Evolutionary conservation across 768 basidiomycete species (phyloP).

Genomic region (Pisolithus orientalis): DNA sequence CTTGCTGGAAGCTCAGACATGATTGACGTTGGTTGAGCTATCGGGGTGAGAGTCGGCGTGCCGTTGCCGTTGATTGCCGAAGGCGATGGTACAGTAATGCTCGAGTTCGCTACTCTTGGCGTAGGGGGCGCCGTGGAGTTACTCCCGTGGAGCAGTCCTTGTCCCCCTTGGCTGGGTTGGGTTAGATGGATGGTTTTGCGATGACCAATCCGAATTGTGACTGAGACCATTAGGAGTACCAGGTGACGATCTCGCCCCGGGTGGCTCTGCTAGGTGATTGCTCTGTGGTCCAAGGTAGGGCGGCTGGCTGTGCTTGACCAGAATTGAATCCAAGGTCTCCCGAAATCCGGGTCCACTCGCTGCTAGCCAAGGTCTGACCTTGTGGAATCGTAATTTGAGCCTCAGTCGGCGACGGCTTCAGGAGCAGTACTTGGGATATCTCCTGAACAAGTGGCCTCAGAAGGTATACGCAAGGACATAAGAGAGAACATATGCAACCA

Average conservation of each 20-base stretch:
- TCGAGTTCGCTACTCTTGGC: constrained; percentile 27
- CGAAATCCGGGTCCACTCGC: constrained; percentile 34
- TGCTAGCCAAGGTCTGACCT: no score
- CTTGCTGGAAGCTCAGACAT: constrained; percentile 20
- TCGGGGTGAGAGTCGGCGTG: constrained; percentile 24
- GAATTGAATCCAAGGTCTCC: constrained; percentile 38
- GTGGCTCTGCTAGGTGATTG: constrained; percentile 28
- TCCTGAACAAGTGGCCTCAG: no score
- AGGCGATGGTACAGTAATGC: constrained; percentile 34
- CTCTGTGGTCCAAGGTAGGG: constrained; percentile 29
- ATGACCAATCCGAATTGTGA: constrained; percentile 30
- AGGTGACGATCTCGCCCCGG: constrained; percentile 39
- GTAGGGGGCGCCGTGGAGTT: constrained; percentile 31
- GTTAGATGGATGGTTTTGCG: constrained; percentile 32
- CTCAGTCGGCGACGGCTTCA: no score
- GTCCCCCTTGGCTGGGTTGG: constrained; percentile 19
- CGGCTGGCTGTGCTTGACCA: constrained; percentile 26
- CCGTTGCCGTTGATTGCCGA: constrained; percentile 29
- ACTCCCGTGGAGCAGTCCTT: constrained; percentile 15
- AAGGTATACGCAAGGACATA: no score
- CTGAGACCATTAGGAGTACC: constrained; percentile 18
- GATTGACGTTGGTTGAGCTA: constrained; percentile 12
- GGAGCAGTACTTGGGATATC: no score
- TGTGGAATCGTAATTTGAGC: no score
- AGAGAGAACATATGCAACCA: no score